phyloP scores from a whole-genome alignment of 2,329 filamentous ascomycete genomes.

The Colletotrichum sp. region DNA sequence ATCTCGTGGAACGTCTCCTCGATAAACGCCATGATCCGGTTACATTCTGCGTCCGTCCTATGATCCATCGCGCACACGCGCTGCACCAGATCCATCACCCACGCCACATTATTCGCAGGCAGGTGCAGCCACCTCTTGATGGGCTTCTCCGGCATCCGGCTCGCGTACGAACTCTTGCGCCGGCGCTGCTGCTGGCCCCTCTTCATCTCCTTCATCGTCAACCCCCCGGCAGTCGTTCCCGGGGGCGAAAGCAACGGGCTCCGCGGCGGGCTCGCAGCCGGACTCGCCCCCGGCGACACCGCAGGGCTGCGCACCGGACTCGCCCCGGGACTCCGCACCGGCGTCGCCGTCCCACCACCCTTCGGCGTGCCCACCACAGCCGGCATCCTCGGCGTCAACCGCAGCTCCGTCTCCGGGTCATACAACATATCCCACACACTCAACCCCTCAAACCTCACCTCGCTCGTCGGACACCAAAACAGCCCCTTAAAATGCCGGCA shows the following conservation, averaged over 20 bases:
- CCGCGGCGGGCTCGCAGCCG: neutral
- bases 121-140: slow-evolving; percentile 23
- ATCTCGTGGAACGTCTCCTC: slow-evolving; percentile 23
- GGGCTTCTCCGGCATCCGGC: neutral
- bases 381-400: slow-evolving; percentile 3
- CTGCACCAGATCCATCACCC: slow-evolving; percentile 24
- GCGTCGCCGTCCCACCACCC: neutral
- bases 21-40: slow-evolving; percentile 20
- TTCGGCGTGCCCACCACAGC: neutral
- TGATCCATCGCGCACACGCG: slow-evolving; percentile 20
- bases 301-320: neutral
- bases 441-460: slow-evolving; percentile 20
- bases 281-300: neutral
- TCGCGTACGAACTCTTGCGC: slow-evolving; percentile 7
- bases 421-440: slow-evolving; percentile 22
- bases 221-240: neutral
- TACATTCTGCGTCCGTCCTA: slow-evolving; percentile 12
- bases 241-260: neutral
- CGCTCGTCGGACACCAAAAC: slow-evolving; percentile 19
- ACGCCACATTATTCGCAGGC: slow-evolving; percentile 21
- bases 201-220: slow-evolving; percentile 3
- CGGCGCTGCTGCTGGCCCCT: neutral
- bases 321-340: neutral
- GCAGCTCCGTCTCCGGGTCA: slow-evolving; percentile 19
- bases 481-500: slow-evolving; percentile 18